Base-by-base conservation (phyloP, 2,329 filamentous ascomycete species). In the Arthrobotrys conoides region DNA sequence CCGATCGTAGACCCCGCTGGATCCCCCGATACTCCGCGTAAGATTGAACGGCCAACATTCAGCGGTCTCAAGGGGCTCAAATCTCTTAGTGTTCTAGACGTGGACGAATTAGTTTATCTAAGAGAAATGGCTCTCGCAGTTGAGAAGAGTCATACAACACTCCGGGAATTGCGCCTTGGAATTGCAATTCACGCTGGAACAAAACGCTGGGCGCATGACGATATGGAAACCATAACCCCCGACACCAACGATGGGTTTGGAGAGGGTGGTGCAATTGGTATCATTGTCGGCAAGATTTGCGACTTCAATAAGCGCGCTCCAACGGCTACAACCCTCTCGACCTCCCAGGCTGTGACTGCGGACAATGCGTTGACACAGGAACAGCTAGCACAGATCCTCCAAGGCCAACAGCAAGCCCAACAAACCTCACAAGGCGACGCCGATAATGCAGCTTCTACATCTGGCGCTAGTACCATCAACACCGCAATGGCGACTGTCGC, bases 121-220 rank as follows among this genome's bases (percentile, higher is more conserved):
- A 92, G 95, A 82, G 93, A 96, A 84, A 91, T 96, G 89, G 91
- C 91, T 68, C 87, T 93, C 49, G 87, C 96, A 12, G 90, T 96
- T 77, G 91, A 91, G 77, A 89, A 90, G 24, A 95, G 92, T 12
- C 87, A 89, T 75, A 86, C 88, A 79, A 87, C 87, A 49, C 85
- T 96, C 16, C 88, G 88, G 33, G 93, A 95, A 83, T 86, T 96
- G 38, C 88, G 92, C 51, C 88, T 96, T 4, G 92, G 93, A 5
- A 89, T 96, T 70, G 89, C 92, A 4, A 83, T 85, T 5, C 86
- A 88, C 80, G 87, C 76, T 0, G 64, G 66, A 46, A 77, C 69
- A 10, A 80, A 80, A n/a, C 77, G 78, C n/a, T 82, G 81, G 81
- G 80, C 82, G 30, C 59, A 75, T 38, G 79, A 80, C 38, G 77